Percentiles rank a stretch among this genome's conserved stretches.
These are phyloP conservation scores for Coniochaeta pulveracea DNA, from an alignment of 2,329 filamentous ascomycete species.

Conservation along the genomic window DNA sequence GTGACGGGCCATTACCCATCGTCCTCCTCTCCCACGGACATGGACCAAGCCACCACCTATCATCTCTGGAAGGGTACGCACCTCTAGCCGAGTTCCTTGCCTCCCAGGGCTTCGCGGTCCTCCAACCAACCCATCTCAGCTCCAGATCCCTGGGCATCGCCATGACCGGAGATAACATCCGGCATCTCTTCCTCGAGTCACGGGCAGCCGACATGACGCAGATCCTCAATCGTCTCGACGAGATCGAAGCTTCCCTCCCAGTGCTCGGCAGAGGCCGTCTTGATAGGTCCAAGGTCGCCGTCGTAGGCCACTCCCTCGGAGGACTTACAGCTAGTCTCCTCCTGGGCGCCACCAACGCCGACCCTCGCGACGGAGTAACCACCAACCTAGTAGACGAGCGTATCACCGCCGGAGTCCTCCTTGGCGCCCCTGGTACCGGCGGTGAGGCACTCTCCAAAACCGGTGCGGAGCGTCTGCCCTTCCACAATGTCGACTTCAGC, in stretches of 20 bases:
- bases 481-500: conserved; percentile 20
- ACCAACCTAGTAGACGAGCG: conserved; percentile 17
- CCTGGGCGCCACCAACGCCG: conserved; percentile 22
- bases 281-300: conserved; percentile 20
- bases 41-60: conserved; percentile 24
- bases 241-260: conserved; percentile 21
- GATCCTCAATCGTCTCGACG: conserved; percentile 25
- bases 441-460: conserved; percentile 17
- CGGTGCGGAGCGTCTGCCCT: conserved; percentile 17
- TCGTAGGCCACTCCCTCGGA: conserved; percentile 27
- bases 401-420: conserved; percentile 24
- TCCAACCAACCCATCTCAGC: conserved; percentile 29
- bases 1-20: conserved; percentile 20
- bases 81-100: conserved; percentile 29
- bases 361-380: conserved; percentile 16
- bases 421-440: conserved; percentile 20
- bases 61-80: conserved; percentile 28
- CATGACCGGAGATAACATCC: conserved; percentile 4
- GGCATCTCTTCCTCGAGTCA: conserved; percentile 18
- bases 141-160: conserved; percentile 19
- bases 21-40: conserved; percentile 28
- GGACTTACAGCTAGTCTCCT: conserved; percentile 20
- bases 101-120: conserved; percentile 27
- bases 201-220: conserved; percentile 22
- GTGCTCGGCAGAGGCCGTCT: conserved; percentile 19